phyloP scores from a whole-genome alignment of 352 stramenopile genomes.

The Pythium oligandrum region DNA sequence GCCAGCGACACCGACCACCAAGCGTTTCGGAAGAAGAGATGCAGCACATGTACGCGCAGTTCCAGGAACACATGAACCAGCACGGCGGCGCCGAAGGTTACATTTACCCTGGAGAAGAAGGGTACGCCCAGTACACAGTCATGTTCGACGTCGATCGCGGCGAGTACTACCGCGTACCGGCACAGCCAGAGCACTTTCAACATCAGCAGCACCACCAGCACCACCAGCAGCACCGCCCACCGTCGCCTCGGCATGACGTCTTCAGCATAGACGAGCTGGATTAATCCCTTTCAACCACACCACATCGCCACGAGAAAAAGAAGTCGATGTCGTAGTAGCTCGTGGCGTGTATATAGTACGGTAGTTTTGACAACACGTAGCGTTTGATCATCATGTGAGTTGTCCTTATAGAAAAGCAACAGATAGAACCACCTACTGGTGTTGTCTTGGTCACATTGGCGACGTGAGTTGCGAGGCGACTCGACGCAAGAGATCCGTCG shows the following conservation, averaged over 20 bases:
- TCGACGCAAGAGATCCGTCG: no score
- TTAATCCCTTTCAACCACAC: constrained; percentile 9
- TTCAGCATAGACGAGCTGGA: constrained; percentile 62
- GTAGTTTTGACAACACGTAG: no score
- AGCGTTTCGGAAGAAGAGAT: constrained; percentile 6
- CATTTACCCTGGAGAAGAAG: not conserved
- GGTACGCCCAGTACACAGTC: not conserved
- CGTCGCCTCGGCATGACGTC: constrained; percentile 20
- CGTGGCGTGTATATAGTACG: no score
- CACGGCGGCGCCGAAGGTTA: not conserved
- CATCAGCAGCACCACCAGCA: not conserved
- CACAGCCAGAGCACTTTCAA: not conserved
- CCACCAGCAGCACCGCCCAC: not conserved
- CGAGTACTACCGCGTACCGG: constrained; percentile 15
- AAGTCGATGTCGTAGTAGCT: no score
- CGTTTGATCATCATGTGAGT: no score
- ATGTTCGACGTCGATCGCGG: constrained; percentile 12
- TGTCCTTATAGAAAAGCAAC: no score
- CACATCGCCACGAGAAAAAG: no score
- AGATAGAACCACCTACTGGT: no score
- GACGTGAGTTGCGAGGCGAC: no score
- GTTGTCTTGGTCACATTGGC: no score
- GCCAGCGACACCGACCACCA: not conserved
- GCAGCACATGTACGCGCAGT: constrained; percentile 15
- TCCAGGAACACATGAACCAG: constrained; percentile 17